Conservation (phyloP, 2,329 filamentous ascomycete species). For the Aspergillus texensis region DNA sequence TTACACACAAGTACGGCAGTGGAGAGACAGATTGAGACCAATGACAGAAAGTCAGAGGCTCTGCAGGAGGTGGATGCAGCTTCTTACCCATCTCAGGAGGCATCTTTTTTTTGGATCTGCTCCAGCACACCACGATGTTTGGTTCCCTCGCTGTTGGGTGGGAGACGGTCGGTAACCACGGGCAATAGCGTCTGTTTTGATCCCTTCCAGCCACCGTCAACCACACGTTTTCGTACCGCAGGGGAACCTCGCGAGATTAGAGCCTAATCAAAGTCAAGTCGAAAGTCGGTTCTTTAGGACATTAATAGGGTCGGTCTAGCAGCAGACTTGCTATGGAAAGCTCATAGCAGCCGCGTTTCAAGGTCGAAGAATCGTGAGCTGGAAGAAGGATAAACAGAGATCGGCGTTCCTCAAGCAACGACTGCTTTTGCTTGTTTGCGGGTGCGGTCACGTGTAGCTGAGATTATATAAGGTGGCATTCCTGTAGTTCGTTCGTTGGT, state of each 20-base stretch:
- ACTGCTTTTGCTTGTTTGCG: slow-evolving; percentile 28
- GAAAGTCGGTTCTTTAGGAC: slow-evolving; percentile 13
- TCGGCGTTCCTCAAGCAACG: slow-evolving; percentile 47
- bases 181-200: slow-evolving; percentile 34
- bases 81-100: slow-evolving; percentile 38
- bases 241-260: slow-evolving; percentile 1
- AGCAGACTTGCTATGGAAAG: slow-evolving; percentile 20
- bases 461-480: slow-evolving; percentile 28
- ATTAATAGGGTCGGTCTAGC: slow-evolving; percentile 13
- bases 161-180: slow-evolving; percentile 30
- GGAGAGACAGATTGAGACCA: neutral
- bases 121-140: slow-evolving; percentile 20
- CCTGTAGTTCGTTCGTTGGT: neutral
- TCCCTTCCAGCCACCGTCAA: slow-evolving; percentile 28
- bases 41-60: slow-evolving; percentile 2
- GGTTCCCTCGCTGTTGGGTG: slow-evolving; percentile 25
- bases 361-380: slow-evolving; percentile 19
- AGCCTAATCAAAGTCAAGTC: slow-evolving; percentile 1
- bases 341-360: slow-evolving; percentile 27
- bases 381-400: slow-evolving; percentile 43
- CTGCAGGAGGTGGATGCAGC: slow-evolving; percentile 18
- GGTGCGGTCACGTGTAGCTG: slow-evolving; percentile 33
- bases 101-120: slow-evolving; percentile 28
- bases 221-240: slow-evolving; percentile 21
- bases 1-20: slow-evolving; percentile 1